A percentile compares a stretch with the other conserved stretches of the same genome.
phyloP scores from a whole-genome alignment of 2,329 filamentous ascomycete species.

The Neoascochyta sp. region DNA sequence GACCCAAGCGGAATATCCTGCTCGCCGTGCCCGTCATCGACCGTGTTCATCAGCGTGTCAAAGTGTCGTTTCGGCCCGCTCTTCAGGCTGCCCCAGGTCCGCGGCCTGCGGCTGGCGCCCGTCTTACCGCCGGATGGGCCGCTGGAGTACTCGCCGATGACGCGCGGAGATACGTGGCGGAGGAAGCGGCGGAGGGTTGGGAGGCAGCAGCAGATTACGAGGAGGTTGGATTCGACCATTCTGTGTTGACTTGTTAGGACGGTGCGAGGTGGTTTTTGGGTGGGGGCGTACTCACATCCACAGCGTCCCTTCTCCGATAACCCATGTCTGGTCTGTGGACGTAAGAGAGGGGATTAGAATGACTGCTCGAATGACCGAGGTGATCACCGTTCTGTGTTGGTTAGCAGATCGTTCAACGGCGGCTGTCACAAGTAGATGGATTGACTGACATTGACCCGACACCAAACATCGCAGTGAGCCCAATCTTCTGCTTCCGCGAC shows the following conservation, averaged over 20 bases:
- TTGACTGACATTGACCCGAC: constrained; percentile 17
- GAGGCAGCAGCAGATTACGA: constrained; percentile 43
- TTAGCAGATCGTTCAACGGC: background rate
- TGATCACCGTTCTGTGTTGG: constrained; percentile 11
- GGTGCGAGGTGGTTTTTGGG: background rate
- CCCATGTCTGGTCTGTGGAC: constrained; percentile 13
- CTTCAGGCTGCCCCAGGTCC: constrained; percentile 8
- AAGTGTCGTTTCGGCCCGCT: constrained; percentile 10
- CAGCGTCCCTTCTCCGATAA: constrained; percentile 3
- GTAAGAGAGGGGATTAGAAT: constrained; percentile 13
- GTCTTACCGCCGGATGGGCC: background rate
- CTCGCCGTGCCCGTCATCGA: constrained; percentile 5
- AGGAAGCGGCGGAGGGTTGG: constrained; percentile 44
- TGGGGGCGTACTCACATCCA: constrained; percentile 1
- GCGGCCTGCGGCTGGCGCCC: constrained; percentile 4
- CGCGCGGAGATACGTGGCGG: constrained; percentile 34
- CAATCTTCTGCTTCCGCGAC: constrained; percentile 16
- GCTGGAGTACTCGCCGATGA: constrained; percentile 10
- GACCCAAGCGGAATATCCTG: constrained; percentile 9
- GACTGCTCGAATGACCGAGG: constrained; percentile 12
- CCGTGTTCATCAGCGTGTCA: constrained; percentile 16
- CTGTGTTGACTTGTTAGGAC: constrained; percentile 12
- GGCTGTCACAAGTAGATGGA: background rate
- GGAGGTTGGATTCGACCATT: constrained; percentile 41
- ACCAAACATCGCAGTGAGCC: constrained; percentile 15